These are phyloP conservation scores for Allantophomopsis cytisporea DNA, from an alignment of 2,329 filamentous ascomycete species.

Conservation along the genomic window DNA sequence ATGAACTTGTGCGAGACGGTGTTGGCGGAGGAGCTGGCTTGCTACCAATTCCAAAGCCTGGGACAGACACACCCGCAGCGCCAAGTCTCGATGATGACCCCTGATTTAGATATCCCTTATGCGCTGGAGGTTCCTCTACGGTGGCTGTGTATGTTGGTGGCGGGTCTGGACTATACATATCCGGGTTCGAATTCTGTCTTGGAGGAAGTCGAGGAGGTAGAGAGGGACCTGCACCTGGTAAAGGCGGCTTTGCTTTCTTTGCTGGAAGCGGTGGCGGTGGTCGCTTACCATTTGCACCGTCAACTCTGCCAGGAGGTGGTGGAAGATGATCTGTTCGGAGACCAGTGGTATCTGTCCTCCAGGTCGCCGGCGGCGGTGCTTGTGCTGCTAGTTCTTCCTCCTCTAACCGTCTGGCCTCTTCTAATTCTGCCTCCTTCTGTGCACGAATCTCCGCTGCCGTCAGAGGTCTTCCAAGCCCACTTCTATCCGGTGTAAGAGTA, in stretches of 20 bases:
- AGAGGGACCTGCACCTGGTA: conserved; percentile 6
- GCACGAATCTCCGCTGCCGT: conserved; percentile 19
- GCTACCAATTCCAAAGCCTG: conserved; percentile 46
- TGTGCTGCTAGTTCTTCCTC: conserved; percentile 14
- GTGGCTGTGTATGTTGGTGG: conserved; percentile 20
- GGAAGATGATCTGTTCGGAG: conserved; percentile 43
- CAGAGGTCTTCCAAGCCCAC: conserved; percentile 29
- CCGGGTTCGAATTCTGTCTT: conserved; percentile 21
- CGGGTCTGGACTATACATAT: conserved; percentile 19
- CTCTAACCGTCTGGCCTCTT: conserved; percentile 7
- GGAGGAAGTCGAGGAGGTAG: conserved; percentile 49
- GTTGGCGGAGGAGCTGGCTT: conserved; percentile 14
- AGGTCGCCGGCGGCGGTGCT: conserved; percentile 39
- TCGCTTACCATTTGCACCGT: conserved; percentile 14
- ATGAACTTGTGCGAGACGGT: conserved; percentile 3
- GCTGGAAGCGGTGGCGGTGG: conserved; percentile 9
- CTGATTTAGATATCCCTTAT: conserved; percentile 18
- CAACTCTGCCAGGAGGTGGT: conserved; percentile 37
- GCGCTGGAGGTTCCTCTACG: conserved; percentile 13
- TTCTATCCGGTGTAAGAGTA: conserved; percentile 14
- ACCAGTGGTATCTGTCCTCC: conserved; percentile 45
- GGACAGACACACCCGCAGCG: conserved; percentile 49
- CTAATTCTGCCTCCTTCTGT: conserved; percentile 17
- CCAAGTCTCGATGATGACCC: conserved; percentile 41
- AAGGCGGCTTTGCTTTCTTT: conserved; percentile 12